A percentile compares a stretch with the other conserved stretches of the same genome.
Conservation (phyloP, 495 filamentous ascomycete genomes). For the Immersiella caudata region DNA sequence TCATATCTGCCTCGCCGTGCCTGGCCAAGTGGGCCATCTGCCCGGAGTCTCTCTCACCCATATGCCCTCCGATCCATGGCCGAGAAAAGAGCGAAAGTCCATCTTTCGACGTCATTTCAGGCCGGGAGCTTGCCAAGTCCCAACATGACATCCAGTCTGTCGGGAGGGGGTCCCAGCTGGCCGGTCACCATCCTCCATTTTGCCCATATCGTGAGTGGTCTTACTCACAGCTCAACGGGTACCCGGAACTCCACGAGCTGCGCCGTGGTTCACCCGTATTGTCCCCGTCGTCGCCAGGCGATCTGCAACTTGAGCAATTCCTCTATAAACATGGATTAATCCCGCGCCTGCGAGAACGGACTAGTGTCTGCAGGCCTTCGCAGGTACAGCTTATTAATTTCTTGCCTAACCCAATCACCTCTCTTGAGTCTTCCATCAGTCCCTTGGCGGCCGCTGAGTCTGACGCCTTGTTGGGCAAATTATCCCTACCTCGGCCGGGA, state of each 20-base stretch:
- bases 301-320: too few relatives aligned
- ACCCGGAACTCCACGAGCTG: not conserved
- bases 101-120: not conserved
- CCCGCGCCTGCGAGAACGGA: not conserved
- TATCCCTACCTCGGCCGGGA: not conserved
- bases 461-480: not conserved
- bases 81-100: not conserved
- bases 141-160: not conserved
- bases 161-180: too few relatives aligned
- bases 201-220: too few relatives aligned
- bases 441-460: constrained; percentile 6
- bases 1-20: too few relatives aligned
- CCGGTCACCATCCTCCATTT: too few relatives aligned
- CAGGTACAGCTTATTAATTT: not conserved
- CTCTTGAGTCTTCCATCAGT: not conserved
- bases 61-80: not conserved
- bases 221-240: not conserved
- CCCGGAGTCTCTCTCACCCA: not conserved
- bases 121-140: not conserved
- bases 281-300: not conserved
- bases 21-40: not conserved
- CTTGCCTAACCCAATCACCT: not conserved
- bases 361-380: not conserved
- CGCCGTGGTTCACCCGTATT: not conserved
- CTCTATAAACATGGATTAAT: too few relatives aligned